Conservation (phyloP, 192 early-diverging fungal genomes). For the Blastocladiella britannica region DNA sequence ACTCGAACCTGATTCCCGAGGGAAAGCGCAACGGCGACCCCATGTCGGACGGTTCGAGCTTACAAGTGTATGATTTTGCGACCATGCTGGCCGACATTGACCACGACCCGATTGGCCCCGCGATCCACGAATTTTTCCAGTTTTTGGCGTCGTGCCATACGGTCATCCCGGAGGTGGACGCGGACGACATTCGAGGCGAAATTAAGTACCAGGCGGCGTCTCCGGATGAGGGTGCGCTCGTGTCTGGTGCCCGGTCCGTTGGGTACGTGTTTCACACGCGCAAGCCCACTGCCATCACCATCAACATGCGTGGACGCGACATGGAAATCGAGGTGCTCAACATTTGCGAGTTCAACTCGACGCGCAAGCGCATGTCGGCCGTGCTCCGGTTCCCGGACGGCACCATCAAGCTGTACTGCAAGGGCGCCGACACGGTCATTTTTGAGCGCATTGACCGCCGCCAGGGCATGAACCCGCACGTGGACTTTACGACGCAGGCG, state of each 20-base stretch:
- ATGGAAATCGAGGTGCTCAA: constrained; percentile 81
- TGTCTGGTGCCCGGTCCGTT: constrained; percentile 50
- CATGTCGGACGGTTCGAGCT: constrained; percentile 42
- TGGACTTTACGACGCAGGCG: not conserved
- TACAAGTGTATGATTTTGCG: constrained; percentile 34
- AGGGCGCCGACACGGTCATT: constrained; percentile 97
- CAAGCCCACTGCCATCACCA: constrained; percentile 25
- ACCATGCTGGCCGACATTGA: constrained; percentile 15
- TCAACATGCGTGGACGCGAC: constrained; percentile 17
- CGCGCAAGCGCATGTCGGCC: constrained; percentile 92
- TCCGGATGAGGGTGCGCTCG: constrained; percentile 88
- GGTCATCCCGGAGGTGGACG: constrained; percentile 73
- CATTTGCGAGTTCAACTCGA: constrained; percentile 97
- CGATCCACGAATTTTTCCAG: constrained; percentile 75
- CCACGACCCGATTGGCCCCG: constrained; percentile 29
- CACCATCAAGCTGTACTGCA: constrained; percentile 73
- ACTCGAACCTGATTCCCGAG: constrained; percentile 77
- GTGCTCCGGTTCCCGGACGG: constrained; percentile 74
- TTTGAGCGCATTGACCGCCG: constrained; percentile 55
- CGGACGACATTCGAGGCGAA: constrained; percentile 14
- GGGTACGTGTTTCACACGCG: constrained; percentile 35
- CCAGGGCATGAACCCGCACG: not conserved
- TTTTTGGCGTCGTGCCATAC: constrained; percentile 89
- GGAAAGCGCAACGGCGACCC: constrained; percentile 47
- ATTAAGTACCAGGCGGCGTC: constrained; percentile 60